Base-by-base conservation (phyloP, 1,284 basidiomycete species). In the Naganishia albida region DNA sequence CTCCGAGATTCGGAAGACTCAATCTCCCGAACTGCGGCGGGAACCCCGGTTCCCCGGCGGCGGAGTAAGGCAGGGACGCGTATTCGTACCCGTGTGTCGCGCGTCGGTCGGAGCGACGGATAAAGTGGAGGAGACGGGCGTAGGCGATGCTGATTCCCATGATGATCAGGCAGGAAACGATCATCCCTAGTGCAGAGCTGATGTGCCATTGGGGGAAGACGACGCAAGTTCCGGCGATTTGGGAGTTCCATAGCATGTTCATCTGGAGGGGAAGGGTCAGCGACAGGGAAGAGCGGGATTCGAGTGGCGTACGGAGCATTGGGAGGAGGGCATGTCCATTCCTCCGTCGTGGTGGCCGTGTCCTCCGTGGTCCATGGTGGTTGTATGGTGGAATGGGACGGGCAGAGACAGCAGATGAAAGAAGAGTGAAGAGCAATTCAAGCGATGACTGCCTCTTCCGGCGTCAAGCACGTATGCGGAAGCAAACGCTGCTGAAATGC, bases 241-340 rank as follows among this genome's bases (percentile, higher is more conserved):
- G 74, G 50, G 71, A 71, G 65, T 80, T 80, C 78, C 77, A 80
- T 18, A 80, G 72, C 78, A 80, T 80, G 72, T 79, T 77, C 78
- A 79, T 78, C 78, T 80, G 59, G n/a, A n/a, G n/a, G 8, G 25
- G 38, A 34, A 26, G 28, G 55, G 42, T 49, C 13, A 23, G 54
- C 13, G 40, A 40, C 10, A n/a, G 40, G 54, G 53, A n/a, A 8
- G 10, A 43, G 23, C 39, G 39, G 52, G 52, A 34, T 34, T n/a
- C 6, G 34, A 34, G 10, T 4, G 10, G 3, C 55, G 26, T 48
- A 57, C 55, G n/a, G 55, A 18, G 43, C 55, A 57, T 26, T 53
- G 51, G 7, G 34, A 51, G 49, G 49, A 20, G 6, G 30, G 30
- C 1, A 20, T 3, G 51, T 38, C 51, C 30, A 38, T 34, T 3